Conservation (phyloP, 225 moss, liverwort and hornwort genomes). For the Pleurozium schreberi region DNA sequence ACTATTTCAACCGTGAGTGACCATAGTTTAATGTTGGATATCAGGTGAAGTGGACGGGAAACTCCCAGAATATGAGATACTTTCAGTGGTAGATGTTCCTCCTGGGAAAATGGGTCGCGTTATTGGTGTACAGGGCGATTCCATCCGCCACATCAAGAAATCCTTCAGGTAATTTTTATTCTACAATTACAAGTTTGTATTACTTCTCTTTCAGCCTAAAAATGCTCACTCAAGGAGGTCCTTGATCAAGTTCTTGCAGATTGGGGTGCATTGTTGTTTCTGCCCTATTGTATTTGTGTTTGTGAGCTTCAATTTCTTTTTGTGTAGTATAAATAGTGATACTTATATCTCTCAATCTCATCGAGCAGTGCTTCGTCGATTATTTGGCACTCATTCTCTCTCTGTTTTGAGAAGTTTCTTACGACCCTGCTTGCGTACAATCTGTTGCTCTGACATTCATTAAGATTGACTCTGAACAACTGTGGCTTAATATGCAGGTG, state of each 20-base stretch:
- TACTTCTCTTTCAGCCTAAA: neutral
- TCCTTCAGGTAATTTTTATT: constrained; percentile 45
- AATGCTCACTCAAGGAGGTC: neutral
- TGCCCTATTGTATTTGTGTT: neutral
- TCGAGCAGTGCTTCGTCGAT: neutral
- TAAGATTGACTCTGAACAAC: neutral
- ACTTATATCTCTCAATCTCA: neutral
- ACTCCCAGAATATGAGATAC: constrained; percentile 48
- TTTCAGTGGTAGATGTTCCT: constrained; percentile 70
- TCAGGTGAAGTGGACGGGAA: constrained; percentile 35
- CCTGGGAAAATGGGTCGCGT: constrained; percentile 80
- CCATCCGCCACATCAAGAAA: constrained; percentile 85
- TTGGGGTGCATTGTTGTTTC: neutral
- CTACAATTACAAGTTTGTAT: neutral
- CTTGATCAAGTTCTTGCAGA: neutral
- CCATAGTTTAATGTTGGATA: neutral
- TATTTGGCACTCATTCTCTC: neutral
- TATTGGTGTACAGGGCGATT: constrained; percentile 77
- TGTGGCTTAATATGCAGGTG: constrained; percentile 39
- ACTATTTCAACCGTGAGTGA: neutral
- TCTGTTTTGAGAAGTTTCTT: neutral
- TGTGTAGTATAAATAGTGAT: neutral
- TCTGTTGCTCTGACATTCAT: neutral
- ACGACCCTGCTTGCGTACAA: neutral
- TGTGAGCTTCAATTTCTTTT: neutral